Conservation (phyloP, 257 asterid genomes). For the Rhazya stricta region DNA sequence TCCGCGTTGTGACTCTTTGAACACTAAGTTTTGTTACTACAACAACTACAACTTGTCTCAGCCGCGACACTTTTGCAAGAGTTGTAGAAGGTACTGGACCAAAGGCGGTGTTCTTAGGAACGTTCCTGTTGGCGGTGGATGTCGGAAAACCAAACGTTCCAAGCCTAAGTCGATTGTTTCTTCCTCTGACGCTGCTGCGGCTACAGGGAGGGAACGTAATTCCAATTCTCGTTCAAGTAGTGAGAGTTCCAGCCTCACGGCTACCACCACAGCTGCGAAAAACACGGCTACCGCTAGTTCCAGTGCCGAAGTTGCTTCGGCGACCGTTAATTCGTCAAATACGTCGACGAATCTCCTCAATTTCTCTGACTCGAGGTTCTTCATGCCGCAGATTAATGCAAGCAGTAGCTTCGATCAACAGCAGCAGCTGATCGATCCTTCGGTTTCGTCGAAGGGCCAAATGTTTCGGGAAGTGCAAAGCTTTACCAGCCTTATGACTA, state of each 20-base stretch:
- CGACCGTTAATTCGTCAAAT: slow-evolving; percentile 27
- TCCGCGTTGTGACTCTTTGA: slow-evolving; percentile 83
- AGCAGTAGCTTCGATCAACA: slow-evolving; percentile 27
- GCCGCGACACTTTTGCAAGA: slow-evolving; percentile 90
- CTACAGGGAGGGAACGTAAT: slow-evolving; percentile 19
- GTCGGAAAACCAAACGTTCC: slow-evolving; percentile 78
- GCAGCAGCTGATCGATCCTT: slow-evolving; percentile 30
- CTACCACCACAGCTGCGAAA: slow-evolving; percentile 26
- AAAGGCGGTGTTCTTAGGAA: slow-evolving; percentile 92
- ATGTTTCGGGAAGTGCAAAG: slow-evolving; percentile 52
- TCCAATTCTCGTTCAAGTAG: slow-evolving; percentile 58
- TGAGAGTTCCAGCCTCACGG: slow-evolving; percentile 72
- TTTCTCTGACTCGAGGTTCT: slow-evolving; percentile 40
- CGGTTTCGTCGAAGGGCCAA: slow-evolving; percentile 34
- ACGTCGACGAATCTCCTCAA: slow-evolving; percentile 27
- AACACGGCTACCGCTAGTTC: slow-evolving; percentile 5
- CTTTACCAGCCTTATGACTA: slow-evolving; percentile 43
- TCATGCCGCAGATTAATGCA: slow-evolving; percentile 16
- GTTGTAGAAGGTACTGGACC: slow-evolving; percentile 92
- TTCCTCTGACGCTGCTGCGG: slow-evolving; percentile 10
- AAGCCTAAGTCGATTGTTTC: slow-evolving; percentile 28
- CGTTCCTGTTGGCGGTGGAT: slow-evolving; percentile 94
- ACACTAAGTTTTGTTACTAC: slow-evolving; percentile 84
- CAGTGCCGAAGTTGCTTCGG: slow-evolving; percentile 40
- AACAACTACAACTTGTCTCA: slow-evolving; percentile 87